Percentiles rank a stretch among this genome's conserved stretches.
phyloP scores from a whole-genome alignment of 352 stramenopile genomes.

The Blastocystis sp. region DNA sequence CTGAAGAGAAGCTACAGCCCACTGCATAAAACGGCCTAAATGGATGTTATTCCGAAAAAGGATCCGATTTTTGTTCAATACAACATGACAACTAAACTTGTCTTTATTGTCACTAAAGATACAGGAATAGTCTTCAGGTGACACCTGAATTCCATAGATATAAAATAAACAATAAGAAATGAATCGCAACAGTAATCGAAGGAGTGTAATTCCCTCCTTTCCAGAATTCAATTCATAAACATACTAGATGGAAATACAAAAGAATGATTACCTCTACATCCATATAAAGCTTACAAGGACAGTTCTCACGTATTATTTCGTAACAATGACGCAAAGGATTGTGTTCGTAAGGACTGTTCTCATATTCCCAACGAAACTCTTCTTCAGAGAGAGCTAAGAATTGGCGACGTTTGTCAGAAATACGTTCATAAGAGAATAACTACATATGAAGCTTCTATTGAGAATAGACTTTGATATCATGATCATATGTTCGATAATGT shows the following conservation, averaged over 20 bases:
- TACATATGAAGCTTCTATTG: not conserved
- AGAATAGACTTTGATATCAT: constrained; percentile 30
- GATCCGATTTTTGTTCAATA: constrained; percentile 11
- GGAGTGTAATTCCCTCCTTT: not conserved
- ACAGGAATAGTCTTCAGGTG: not conserved
- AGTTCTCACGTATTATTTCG: constrained; percentile 55
- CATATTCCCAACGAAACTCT: constrained; percentile 25
- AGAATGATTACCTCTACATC: constrained; percentile 8
- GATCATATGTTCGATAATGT: constrained; percentile 25
- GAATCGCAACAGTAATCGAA: constrained; percentile 36
- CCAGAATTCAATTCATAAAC: constrained; percentile 11
- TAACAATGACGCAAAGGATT: constrained; percentile 22
- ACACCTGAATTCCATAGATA: not conserved
- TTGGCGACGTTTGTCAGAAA: constrained; percentile 1
- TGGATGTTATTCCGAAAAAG: constrained; percentile 56
- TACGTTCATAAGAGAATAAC: constrained; percentile 40
- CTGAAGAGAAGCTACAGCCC: constrained; percentile 18
- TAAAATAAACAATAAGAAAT: constrained; percentile 31
- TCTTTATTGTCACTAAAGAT: constrained; percentile 37
- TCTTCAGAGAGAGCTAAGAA: constrained; percentile 4
- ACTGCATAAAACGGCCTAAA: constrained; percentile 35
- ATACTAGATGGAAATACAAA: not conserved
- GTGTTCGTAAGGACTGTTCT: not conserved
- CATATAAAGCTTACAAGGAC: constrained; percentile 54
- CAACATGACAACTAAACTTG: constrained; percentile 53